Percentiles rank a stretch among this genome's conserved stretches.
These are phyloP conservation scores for Kluyveromyces starmeri DNA, from an alignment of 805 yeast species.

Conservation along the genomic window DNA sequence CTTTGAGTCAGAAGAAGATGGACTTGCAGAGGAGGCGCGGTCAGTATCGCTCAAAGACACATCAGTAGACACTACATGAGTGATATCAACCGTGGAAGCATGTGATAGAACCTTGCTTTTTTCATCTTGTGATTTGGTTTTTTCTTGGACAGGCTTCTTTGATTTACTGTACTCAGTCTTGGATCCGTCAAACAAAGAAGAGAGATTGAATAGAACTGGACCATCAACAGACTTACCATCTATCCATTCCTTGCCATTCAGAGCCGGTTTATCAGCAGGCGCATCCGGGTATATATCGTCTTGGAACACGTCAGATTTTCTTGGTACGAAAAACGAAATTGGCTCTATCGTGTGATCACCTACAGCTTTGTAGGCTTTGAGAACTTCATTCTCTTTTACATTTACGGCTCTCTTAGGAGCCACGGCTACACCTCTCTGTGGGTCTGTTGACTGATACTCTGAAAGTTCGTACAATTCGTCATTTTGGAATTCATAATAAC, in stretches of 20 bases:
- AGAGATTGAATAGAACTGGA: slow-evolving; percentile 72
- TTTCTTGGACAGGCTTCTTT: neutral
- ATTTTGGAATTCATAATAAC: slow-evolving; percentile 82
- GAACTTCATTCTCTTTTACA: slow-evolving; percentile 75
- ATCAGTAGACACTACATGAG: neutral
- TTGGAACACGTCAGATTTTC: slow-evolving; percentile 89
- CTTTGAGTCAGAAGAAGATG: neutral
- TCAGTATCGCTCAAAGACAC: neutral
- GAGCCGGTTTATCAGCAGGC: slow-evolving; percentile 71
- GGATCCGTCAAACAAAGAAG: slow-evolving; percentile 68
- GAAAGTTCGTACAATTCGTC: slow-evolving; percentile 77
- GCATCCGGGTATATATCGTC: slow-evolving; percentile 89
- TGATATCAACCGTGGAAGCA: neutral
- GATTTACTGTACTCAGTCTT: slow-evolving; percentile 35
- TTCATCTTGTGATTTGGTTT: neutral
- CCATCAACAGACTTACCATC: slow-evolving; percentile 73
- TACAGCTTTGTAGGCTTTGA: slow-evolving; percentile 77
- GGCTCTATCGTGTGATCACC: slow-evolving; percentile 83
- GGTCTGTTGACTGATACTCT: slow-evolving; percentile 82
- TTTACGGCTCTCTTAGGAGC: slow-evolving; percentile 78
- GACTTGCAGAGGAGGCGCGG: neutral
- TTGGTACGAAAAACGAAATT: slow-evolving; percentile 84
- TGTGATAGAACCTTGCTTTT: neutral
- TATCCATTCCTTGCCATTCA: slow-evolving; percentile 71
- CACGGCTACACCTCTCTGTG: slow-evolving; percentile 93